A percentile compares a stretch with the other conserved stretches of the same genome.
Evolutionary conservation across 2,329 filamentous ascomycete genomes (phyloP).

Genomic region (Cercospora brassicicola): DNA sequence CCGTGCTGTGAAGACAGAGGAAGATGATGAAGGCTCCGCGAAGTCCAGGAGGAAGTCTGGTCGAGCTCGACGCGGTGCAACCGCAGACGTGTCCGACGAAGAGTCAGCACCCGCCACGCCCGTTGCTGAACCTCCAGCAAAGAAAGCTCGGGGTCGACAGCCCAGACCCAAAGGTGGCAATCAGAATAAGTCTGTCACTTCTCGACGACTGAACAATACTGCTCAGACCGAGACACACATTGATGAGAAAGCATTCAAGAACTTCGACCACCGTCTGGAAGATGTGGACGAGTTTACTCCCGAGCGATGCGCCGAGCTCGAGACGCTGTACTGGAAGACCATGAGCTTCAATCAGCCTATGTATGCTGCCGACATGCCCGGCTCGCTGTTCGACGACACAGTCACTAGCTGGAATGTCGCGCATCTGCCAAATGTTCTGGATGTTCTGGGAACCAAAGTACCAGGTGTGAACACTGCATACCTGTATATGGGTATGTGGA

Average conservation of each 20-base stretch:
- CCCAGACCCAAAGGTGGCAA: slow-evolving; percentile 54
- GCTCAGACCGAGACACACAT: slow-evolving; percentile 75
- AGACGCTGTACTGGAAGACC: slow-evolving; percentile 95
- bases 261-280: slow-evolving; percentile 87
- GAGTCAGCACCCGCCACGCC: slow-evolving; percentile 31
- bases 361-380: slow-evolving; percentile 95
- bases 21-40: slow-evolving; percentile 31
- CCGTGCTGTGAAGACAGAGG: slow-evolving; percentile 31
- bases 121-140: slow-evolving; percentile 53
- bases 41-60: slow-evolving; percentile 53
- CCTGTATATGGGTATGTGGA: slow-evolving; percentile 98
- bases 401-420: slow-evolving; percentile 90
- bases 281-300: slow-evolving; percentile 81
- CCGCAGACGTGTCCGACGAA: slow-evolving; percentile 36
- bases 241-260: slow-evolving; percentile 85
- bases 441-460: slow-evolving; percentile 91
- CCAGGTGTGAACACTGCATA: slow-evolving; percentile 98
- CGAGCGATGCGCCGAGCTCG: slow-evolving; percentile 90
- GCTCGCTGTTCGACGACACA: slow-evolving; percentile 85
- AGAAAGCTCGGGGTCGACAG: slow-evolving; percentile 48
- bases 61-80: slow-evolving; percentile 46
- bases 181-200: slow-evolving; percentile 72
- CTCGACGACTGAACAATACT: slow-evolving; percentile 81
- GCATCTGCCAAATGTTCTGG: slow-evolving; percentile 87
- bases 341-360: slow-evolving; percentile 91